These are phyloP conservation scores for Neobulgaria alba DNA, from an alignment of 2,329 filamentous ascomycete species.

Conservation along the genomic window DNA sequence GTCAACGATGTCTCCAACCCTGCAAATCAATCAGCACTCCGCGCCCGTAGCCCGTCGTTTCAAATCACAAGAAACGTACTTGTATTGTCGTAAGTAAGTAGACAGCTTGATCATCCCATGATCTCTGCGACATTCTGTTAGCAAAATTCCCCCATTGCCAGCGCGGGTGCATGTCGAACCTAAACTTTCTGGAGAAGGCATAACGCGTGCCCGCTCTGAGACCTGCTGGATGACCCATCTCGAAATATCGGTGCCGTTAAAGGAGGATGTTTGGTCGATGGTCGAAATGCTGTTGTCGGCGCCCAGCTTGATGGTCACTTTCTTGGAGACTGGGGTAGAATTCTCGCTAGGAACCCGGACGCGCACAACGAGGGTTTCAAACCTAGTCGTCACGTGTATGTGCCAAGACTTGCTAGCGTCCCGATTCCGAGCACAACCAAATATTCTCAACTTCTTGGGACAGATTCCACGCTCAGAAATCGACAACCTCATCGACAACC, in stretches of 20 bases:
- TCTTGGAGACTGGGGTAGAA: no score
- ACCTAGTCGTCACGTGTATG: no score
- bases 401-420: no score
- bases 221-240: conserved; percentile 65
- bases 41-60: neutral
- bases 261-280: no score
- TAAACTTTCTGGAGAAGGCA: neutral
- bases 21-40: conserved; percentile 40
- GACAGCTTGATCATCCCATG: conserved; percentile 89
- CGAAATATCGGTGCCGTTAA: no score
- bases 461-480: conserved; percentile 8
- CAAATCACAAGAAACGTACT: conserved; percentile 43
- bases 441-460: conserved; percentile 3
- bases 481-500: conserved; percentile 12
- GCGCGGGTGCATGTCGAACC: no score
- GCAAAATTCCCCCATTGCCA: no score
- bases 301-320: no score
- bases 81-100: conserved; percentile 93
- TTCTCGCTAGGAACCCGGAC: no score
- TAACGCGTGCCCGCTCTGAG: conserved; percentile 72
- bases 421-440: neutral
- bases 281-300: no score
- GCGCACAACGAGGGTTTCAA: no score
- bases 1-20: conserved; percentile 97
- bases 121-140: conserved; percentile 88